Base-by-base conservation (phyloP, 495 filamentous ascomycete species). In the Hypoxylon trugodes region DNA sequence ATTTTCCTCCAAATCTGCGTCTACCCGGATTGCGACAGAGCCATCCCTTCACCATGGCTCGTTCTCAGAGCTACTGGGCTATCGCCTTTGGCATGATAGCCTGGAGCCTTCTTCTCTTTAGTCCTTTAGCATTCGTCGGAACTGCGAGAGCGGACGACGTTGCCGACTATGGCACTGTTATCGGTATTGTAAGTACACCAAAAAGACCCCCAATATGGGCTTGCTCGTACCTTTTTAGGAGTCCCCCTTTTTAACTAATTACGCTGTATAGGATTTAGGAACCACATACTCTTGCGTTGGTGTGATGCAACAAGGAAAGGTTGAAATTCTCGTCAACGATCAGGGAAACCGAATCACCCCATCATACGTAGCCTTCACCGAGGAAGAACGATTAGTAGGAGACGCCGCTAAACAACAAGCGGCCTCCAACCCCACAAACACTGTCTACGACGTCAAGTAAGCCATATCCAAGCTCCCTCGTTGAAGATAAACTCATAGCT, bases 351-450 rank as follows among this genome's bases (percentile, higher is more conserved):
- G 94, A 80, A 98, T 98, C 65, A 98, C 94, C 61, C 95, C 95
- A 25, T 97, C 93, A 49, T 99, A 96, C 78, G 96, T 99, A 66
- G 96, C 96, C 69, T 99, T 94, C 76, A 99, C 92, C 76, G 94
- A 97, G 71, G 95, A 98, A 63, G 96, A 98, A 77, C 87, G 96
- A 68, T 82, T 99, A 47, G 92, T 99, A 64, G 96, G 96, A 85
- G 96, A 98, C 79, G 94, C 96, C 65, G 96, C 96, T 55, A 99
- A 99, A 90, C 97, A 99, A 82, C 96, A 98, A 85, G 96, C 92
- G 73, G 90, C 96, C 52, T 84, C 91, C 57, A 98, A 99, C 84
- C 96, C 96, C 37, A 76, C 76, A 62, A 84, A 89, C 61, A 98
- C 96, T 36, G 84, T 99, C 73, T 98, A 89, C 73, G 95, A 98